Evolutionary conservation across 805 yeast species (phyloP).

Genomic region (Yarrowia divulgata): DNA sequence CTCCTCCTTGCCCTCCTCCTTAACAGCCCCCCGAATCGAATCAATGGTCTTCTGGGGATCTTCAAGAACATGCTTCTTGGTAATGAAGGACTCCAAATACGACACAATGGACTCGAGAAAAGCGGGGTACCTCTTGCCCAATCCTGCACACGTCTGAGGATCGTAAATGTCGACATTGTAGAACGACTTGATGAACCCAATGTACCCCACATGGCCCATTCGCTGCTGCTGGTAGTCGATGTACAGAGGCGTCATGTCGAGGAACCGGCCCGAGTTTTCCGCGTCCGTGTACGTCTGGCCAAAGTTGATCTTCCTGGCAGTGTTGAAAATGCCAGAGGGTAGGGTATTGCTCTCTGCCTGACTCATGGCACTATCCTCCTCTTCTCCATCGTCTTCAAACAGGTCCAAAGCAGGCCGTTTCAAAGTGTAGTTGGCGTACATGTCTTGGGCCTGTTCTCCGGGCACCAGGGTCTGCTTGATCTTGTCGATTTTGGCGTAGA

Average conservation of each 20-base stretch:
- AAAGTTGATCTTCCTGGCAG: conserved; percentile 60
- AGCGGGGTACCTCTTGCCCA: conserved; percentile 51
- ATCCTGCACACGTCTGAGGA: conserved; percentile 28
- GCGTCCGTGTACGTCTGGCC: conserved; percentile 61
- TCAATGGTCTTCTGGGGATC: conserved; percentile 39
- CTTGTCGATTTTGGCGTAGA: conserved; percentile 42
- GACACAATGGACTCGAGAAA: conserved; percentile 53
- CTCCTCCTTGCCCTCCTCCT: background rate
- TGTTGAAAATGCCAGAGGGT: conserved; percentile 56
- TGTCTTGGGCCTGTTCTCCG: conserved; percentile 48
- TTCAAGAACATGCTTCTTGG: conserved; percentile 46
- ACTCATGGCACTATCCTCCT: conserved; percentile 44
- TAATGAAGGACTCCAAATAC: conserved; percentile 61
- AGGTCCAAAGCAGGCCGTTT: conserved; percentile 27
- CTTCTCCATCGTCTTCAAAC: conserved; percentile 40
- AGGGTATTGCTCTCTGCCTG: conserved; percentile 45
- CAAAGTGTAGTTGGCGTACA: conserved; percentile 37
- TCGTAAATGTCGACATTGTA: conserved; percentile 46
- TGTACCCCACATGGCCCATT: conserved; percentile 59
- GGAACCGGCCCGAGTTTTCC: conserved; percentile 68
- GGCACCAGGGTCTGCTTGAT: conserved; percentile 47
- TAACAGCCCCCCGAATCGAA: conserved; percentile 41
- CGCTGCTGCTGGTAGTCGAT: conserved; percentile 59
- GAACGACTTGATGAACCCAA: conserved; percentile 57
- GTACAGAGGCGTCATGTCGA: conserved; percentile 65